Conservation (phyloP, 371 early-diverging fungal genomes). For the Mortierella sp. region DNA sequence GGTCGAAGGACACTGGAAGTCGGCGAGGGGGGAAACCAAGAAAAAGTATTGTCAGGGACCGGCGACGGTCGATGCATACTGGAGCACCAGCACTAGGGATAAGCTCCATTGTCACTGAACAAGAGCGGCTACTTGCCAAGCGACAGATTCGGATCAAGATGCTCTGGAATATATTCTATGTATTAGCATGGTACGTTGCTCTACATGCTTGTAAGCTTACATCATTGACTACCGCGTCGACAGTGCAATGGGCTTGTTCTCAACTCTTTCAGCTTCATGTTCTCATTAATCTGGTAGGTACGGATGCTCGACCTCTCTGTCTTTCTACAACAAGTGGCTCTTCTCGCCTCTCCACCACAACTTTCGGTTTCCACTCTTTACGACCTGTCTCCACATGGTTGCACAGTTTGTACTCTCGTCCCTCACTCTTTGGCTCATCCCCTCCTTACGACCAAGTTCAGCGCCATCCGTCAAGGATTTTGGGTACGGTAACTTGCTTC, state of each 20-base stretch:
- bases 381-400: slow-evolving; percentile 80
- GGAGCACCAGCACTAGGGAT: slow-evolving; percentile 15
- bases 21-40: slow-evolving; percentile 2
- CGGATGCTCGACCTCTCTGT: slow-evolving; percentile 70
- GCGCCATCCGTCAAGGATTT: slow-evolving; percentile 68
- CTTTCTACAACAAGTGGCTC: slow-evolving; percentile 91
- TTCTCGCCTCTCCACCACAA: slow-evolving; percentile 79
- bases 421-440: slow-evolving; percentile 62
- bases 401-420: slow-evolving; percentile 75
- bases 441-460: slow-evolving; percentile 64
- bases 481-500: slow-evolving; percentile 41
- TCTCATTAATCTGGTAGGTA: too few species aligned
- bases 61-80: background rate
- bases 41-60: too few species aligned
- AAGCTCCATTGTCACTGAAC: slow-evolving; percentile 26
- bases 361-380: slow-evolving; percentile 85
- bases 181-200: slow-evolving; percentile 48
- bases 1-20: background rate
- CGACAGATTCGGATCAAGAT: slow-evolving; percentile 32
- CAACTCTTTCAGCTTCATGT: too few species aligned
- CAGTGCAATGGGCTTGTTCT: too few species aligned
- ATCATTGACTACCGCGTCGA: too few species aligned
- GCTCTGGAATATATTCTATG: slow-evolving; percentile 45
- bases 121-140: slow-evolving; percentile 35
- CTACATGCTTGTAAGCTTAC: too few species aligned